These are phyloP conservation scores for Trichaptum fuscoviolaceum DNA, from an alignment of 768 basidiomycete species.

Conservation along the genomic window DNA sequence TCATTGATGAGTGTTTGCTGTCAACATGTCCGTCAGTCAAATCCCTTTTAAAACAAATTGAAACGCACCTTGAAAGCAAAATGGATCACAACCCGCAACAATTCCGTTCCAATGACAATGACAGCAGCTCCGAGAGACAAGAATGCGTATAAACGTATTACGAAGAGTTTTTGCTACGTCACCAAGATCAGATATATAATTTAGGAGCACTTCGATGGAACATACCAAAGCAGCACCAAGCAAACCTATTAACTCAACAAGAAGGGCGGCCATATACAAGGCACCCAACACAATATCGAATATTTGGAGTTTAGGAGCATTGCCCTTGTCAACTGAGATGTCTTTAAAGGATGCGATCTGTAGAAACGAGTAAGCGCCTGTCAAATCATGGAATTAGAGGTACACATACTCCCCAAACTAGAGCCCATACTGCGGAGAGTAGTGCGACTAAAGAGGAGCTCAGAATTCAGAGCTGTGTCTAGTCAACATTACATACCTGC, in stretches of 20 bases:
- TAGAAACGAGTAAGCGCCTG: background rate
- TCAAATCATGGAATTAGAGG: conserved; percentile 1
- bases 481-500: conserved; percentile 29
- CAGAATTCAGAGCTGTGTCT: conserved; percentile 1
- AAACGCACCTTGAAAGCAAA: conserved; percentile 57
- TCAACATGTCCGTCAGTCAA: background rate
- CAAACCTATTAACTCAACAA: conserved; percentile 53
- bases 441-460: conserved; percentile 28
- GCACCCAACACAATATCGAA: conserved; percentile 58
- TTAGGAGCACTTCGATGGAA: conserved; percentile 8
- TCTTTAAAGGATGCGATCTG: conserved; percentile 63
- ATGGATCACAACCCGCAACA: conserved; percentile 57
- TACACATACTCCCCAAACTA: conserved; percentile 50
- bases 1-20: conserved; percentile 51
- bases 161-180: conserved; percentile 45
- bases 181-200: conserved; percentile 4
- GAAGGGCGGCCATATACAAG: conserved; percentile 45
- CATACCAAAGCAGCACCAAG: conserved; percentile 46
- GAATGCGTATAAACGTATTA: conserved; percentile 54
- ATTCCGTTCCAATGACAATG: conserved; percentile 43
- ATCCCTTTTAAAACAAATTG: background rate
- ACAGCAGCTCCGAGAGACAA: conserved; percentile 42
- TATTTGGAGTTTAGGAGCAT: conserved; percentile 49
- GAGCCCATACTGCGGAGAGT: conserved; percentile 51
- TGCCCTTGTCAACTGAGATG: conserved; percentile 37